Percentiles rank a stretch among this genome's conserved stretches.
These are phyloP conservation scores for Pythium coloratum DNA, from an alignment of 352 stramenopile species.

Conservation along the genomic window DNA sequence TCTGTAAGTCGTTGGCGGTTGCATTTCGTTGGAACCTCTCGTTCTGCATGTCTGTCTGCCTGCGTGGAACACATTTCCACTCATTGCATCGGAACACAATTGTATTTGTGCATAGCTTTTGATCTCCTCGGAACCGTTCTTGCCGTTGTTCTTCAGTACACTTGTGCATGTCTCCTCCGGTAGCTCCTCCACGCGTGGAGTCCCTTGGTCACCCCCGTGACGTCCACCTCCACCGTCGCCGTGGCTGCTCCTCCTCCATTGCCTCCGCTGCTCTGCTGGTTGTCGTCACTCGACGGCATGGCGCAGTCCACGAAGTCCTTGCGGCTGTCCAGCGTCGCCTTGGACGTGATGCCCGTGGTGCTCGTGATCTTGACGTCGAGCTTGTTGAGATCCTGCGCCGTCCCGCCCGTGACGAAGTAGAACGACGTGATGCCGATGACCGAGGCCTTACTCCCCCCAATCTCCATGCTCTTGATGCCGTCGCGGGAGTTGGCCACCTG, in stretches of 20 bases:
- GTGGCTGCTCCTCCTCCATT: not conserved
- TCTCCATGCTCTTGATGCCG: slow-evolving; percentile 50
- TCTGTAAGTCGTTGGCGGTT: no score
- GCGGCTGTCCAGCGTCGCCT: slow-evolving; percentile 10
- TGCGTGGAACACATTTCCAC: not conserved
- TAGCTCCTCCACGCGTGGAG: slow-evolving; percentile 15
- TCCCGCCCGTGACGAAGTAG: slow-evolving; percentile 5
- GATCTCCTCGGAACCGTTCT: not conserved
- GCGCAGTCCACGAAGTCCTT: slow-evolving; percentile 11
- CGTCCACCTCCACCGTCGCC: slow-evolving; percentile 11
- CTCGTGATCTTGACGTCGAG: slow-evolving; percentile 16
- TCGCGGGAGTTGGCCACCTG: slow-evolving; percentile 58
- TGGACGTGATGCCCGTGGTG: slow-evolving; percentile 17
- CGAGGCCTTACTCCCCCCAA: slow-evolving; percentile 39
- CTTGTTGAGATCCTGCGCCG: slow-evolving; percentile 6
- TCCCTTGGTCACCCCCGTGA: slow-evolving; percentile 13
- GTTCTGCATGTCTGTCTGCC: no score
- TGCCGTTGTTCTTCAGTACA: slow-evolving; percentile 5
- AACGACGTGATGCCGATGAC: slow-evolving; percentile 38
- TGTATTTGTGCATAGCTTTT: not conserved
- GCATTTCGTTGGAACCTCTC: no score
- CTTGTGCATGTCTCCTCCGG: slow-evolving; percentile 4
- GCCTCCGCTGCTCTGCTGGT: slow-evolving; percentile 8
- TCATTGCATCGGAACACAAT: not conserved
- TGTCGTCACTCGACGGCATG: slow-evolving; percentile 14